phyloP scores from a whole-genome alignment of 1,284 basidiomycete species.

The Pascua guehoae region DNA sequence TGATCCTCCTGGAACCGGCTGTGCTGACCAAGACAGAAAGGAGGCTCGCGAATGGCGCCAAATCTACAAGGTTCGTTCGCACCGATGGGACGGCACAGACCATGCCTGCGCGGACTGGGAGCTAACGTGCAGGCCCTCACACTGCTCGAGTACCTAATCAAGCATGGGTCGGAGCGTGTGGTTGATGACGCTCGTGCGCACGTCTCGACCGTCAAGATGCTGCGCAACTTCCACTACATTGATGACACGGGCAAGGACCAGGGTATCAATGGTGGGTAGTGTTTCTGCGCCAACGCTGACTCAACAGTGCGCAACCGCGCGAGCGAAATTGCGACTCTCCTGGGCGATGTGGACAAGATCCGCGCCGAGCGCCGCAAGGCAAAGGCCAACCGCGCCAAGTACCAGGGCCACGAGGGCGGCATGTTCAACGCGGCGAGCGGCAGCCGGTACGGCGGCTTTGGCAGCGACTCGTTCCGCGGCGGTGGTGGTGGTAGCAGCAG shows the following conservation, averaged over 20 bases:
- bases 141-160: slow-evolving; percentile 90
- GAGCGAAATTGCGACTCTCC: slow-evolving; percentile 81
- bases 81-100: not conserved
- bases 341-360: slow-evolving; percentile 88
- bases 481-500: slow-evolving; percentile 53
- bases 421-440: slow-evolving; percentile 46
- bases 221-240: slow-evolving; percentile 96
- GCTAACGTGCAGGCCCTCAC: slow-evolving; percentile 66
- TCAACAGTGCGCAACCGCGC: slow-evolving; percentile 55
- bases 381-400: slow-evolving; percentile 88
- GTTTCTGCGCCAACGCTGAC: not conserved
- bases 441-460: slow-evolving; percentile 75
- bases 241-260: slow-evolving; percentile 99
- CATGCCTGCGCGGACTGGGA: not conserved
- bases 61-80: slow-evolving; percentile 81
- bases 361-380: slow-evolving; percentile 87
- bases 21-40: slow-evolving; percentile 54
- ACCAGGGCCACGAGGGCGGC: slow-evolving; percentile 60
- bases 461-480: slow-evolving; percentile 60
- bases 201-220: slow-evolving; percentile 93
- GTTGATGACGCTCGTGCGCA: slow-evolving; percentile 96
- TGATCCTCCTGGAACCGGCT: slow-evolving; percentile 70
- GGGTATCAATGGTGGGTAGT: slow-evolving; percentile 80
- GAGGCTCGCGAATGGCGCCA: slow-evolving; percentile 98
- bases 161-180: slow-evolving; percentile 97